A percentile compares a stretch with the other conserved stretches of the same genome.
Conservation (phyloP, 805 yeast genomes). For the Teunomyces gatunensis region DNA sequence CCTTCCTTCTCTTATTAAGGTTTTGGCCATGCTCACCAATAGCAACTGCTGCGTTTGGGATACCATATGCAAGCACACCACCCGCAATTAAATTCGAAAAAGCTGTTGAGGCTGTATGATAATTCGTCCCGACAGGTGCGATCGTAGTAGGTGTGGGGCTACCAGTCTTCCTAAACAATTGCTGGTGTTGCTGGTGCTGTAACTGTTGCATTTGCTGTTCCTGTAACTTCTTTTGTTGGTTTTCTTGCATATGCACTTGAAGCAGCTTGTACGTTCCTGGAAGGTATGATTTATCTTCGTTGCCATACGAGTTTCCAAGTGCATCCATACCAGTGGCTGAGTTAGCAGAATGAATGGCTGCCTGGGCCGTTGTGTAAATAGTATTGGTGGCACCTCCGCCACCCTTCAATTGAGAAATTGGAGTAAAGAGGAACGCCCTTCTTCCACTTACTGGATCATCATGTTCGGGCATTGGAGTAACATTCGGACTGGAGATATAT, state of each 20-base stretch:
- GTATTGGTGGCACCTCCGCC: conserved; percentile 26
- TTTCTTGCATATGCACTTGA: conserved; percentile 14
- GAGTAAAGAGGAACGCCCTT: conserved; percentile 43
- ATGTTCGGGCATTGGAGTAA: conserved; percentile 36
- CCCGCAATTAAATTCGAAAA: conserved; percentile 38
- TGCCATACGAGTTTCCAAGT: background rate
- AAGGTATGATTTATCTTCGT: conserved; percentile 4
- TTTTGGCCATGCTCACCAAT: conserved; percentile 19
- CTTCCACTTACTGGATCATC: conserved; percentile 36
- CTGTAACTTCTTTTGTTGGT: conserved; percentile 12
- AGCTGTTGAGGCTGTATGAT: conserved; percentile 30
- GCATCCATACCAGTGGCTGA: conserved; percentile 8
- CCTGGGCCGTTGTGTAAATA: conserved; percentile 12
- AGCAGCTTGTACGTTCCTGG: conserved; percentile 16
- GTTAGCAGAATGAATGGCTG: conserved; percentile 16
- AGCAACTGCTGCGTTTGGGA: conserved; percentile 16
- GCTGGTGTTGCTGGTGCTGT: conserved; percentile 18
- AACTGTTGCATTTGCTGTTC: conserved; percentile 14
- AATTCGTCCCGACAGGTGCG: conserved; percentile 14
- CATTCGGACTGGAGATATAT: conserved; percentile 46
- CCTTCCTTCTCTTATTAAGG: conserved; percentile 24
- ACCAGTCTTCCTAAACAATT: conserved; percentile 9
- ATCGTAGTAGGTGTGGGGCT: conserved; percentile 12
- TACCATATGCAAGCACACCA: conserved; percentile 36
- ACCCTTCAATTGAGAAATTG: conserved; percentile 42